These are phyloP conservation scores for Globisporangium spiculum DNA, from an alignment of 352 stramenopile species.

Conservation along the genomic window DNA sequence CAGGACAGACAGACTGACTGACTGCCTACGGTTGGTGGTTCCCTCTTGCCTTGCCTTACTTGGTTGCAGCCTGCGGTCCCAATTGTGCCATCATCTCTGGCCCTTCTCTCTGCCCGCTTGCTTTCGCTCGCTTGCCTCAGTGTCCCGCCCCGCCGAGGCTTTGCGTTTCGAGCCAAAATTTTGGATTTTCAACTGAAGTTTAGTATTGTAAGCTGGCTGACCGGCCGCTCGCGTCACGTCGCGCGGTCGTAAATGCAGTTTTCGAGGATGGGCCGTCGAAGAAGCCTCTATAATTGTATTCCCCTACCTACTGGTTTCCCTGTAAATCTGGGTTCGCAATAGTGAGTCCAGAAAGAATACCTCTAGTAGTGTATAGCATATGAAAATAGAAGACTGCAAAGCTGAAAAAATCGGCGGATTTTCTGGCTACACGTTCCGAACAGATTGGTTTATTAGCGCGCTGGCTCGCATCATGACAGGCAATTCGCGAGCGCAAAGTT, in stretches of 20 bases:
- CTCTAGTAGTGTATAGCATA: not conserved
- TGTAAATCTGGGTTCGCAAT: not conserved
- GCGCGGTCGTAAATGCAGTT: not conserved
- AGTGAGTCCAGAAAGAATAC: not conserved
- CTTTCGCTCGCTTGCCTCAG: not conserved
- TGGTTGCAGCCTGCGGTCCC: not conserved
- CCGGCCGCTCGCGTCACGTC: not conserved
- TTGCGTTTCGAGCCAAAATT: not conserved
- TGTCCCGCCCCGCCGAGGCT: not conserved
- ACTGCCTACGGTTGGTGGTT: not conserved
- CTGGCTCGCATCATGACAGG: not conserved
- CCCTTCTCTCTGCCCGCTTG: not conserved
- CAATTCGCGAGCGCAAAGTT: not conserved
- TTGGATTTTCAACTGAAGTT: not conserved
- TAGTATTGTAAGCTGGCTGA: not conserved
- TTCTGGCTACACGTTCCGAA: not conserved
- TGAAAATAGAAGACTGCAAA: not conserved
- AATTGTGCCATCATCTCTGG: not conserved
- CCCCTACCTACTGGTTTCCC: not conserved
- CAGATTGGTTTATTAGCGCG: not conserved
- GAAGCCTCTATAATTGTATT: not conserved
- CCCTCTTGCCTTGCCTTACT: too few species aligned
- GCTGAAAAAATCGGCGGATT: not conserved
- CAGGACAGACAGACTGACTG: not conserved
- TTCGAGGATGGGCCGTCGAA: not conserved